Conservation (phyloP, 2,329 filamentous ascomycete species). For the Fonsecaea erecta region DNA sequence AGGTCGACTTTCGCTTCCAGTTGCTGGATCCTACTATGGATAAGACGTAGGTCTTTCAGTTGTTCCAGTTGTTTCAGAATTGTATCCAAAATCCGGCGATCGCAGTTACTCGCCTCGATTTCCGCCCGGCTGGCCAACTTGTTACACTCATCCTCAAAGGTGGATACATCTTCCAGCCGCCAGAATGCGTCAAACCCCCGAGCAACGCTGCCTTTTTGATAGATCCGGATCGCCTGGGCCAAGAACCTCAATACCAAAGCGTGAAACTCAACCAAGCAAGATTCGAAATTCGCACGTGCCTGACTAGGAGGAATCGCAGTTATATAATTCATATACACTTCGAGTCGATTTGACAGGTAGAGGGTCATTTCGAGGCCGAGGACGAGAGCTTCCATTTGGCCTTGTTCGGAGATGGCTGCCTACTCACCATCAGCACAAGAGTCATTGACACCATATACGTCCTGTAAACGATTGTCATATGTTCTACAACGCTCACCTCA, state of each 20-base stretch:
- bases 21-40: no score
- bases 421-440: neutral
- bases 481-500: neutral
- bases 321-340: neutral
- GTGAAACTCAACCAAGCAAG: neutral
- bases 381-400: neutral
- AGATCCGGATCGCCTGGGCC: neutral
- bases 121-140: neutral
- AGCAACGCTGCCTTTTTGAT: neutral
- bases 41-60: no score
- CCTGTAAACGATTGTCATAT: no score
- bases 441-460: neutral
- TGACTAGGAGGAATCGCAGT: neutral
- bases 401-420: neutral
- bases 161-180: neutral
- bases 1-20: no score
- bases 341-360: neutral
- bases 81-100: neutral
- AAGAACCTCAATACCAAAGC: neutral
- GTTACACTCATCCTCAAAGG: neutral
- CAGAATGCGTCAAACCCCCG: neutral
- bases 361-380: neutral
- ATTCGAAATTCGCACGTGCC: neutral
- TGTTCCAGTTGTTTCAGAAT: no score
- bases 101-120: neutral